Conservation (phyloP, 768 basidiomycete genomes). For the Asterophora parasitica region DNA sequence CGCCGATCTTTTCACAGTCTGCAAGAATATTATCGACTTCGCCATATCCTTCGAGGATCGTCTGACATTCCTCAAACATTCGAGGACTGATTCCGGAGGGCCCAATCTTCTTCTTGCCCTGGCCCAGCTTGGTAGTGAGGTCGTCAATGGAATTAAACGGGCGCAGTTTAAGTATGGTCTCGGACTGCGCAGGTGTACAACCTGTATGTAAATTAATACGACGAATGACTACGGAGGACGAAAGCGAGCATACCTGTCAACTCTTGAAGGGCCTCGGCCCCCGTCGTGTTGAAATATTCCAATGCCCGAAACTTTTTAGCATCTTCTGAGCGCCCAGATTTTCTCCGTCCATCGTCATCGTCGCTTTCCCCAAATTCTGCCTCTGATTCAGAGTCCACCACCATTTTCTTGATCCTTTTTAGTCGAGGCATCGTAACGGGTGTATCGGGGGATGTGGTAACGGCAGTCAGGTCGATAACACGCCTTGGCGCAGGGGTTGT, state of each 20-base stretch:
- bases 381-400: slow-evolving; percentile 69
- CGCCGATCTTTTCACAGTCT: slow-evolving; percentile 84
- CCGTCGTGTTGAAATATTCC: slow-evolving; percentile 64
- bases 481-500: slow-evolving; percentile 40
- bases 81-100: slow-evolving; percentile 81
- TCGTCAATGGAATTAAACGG: slow-evolving; percentile 79
- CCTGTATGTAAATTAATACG: slow-evolving; percentile 35
- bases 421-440: slow-evolving; percentile 40
- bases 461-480: slow-evolving; percentile 31
- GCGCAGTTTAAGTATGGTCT: slow-evolving; percentile 69
- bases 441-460: slow-evolving; percentile 27
- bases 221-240: not conserved
- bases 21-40: slow-evolving; percentile 86
- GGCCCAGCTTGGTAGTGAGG: slow-evolving; percentile 67
- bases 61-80: slow-evolving; percentile 86
- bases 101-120: slow-evolving; percentile 84
- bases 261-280: slow-evolving; percentile 63
- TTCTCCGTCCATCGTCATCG: slow-evolving; percentile 32
- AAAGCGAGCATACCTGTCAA: slow-evolving; percentile 55
- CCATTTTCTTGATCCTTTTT: slow-evolving; percentile 52
- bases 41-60: slow-evolving; percentile 80
- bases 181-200: slow-evolving; percentile 78
- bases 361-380: slow-evolving; percentile 47
- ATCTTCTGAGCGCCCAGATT: slow-evolving; percentile 27
- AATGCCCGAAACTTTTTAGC: slow-evolving; percentile 49